Percentiles rank a stretch among this genome's conserved stretches.
Conservation (phyloP, 1,284 basidiomycete species). For the Moesziomyces sp. region DNA sequence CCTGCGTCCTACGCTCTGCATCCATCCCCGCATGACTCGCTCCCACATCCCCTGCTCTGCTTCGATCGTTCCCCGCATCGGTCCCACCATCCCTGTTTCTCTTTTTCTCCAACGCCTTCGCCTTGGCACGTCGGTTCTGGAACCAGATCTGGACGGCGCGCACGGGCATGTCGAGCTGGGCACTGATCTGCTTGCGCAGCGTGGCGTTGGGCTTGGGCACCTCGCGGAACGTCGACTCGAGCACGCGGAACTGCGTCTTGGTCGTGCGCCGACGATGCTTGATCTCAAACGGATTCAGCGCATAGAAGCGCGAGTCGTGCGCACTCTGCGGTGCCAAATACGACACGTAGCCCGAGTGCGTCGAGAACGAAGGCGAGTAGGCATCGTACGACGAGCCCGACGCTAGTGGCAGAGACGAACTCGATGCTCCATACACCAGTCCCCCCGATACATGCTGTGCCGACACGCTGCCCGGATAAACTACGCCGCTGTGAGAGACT, state of each 20-base stretch:
- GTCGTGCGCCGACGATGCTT: conserved; percentile 61
- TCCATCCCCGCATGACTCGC: neutral
- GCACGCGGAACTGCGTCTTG: conserved; percentile 57
- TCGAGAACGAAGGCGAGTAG: conserved; percentile 3
- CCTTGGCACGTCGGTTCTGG: conserved; percentile 60
- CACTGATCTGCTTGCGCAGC: conserved; percentile 47
- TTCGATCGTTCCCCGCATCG: neutral
- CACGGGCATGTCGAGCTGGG: conserved; percentile 58
- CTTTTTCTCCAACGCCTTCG: conserved; percentile 53
- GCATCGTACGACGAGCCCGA: conserved; percentile 6
- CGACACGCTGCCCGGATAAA: conserved; percentile 6
- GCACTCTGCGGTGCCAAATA: conserved; percentile 19
- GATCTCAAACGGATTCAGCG: conserved; percentile 60
- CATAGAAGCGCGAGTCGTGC: conserved; percentile 34
- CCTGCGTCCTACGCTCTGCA: conserved; percentile 7
- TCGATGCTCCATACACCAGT: conserved; percentile 18
- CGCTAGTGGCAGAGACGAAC: conserved; percentile 1
- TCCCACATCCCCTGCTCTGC: neutral
- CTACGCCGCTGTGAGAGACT: neutral
- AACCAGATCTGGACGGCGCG: conserved; percentile 61
- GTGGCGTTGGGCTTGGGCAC: conserved; percentile 58
- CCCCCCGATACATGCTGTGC: conserved; percentile 9
- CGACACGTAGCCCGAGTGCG: conserved; percentile 28
- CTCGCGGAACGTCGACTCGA: conserved; percentile 58
- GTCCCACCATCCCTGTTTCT: neutral